Evolutionary conservation across 345 rosid genomes (phyloP), one percentile per base, ranked within the genome.

Genomic region (Citrus hindsii): DNA sequence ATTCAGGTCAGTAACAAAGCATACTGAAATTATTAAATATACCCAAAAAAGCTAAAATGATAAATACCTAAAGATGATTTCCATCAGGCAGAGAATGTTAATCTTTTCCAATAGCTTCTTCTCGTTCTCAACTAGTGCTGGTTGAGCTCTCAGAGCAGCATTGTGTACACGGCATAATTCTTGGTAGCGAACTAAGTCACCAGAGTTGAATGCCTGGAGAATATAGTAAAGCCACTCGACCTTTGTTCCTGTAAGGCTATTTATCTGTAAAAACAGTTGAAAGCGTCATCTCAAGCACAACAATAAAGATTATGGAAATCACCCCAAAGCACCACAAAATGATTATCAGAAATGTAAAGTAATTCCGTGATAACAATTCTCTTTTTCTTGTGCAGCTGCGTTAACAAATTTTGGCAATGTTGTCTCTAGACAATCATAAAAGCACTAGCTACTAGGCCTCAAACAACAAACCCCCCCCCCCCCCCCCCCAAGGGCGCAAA

Each of bases 171-270:
- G 94, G 74, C 98, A 93, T 77, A 97, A 76, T 81, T 97, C 93
- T 85, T 89, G 95, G 83, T 97, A 97, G 60, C 92, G 90, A 81
- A 86, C 87, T 81, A 97, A 87, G 84, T 93, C 94, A 63, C 99
- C 99, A 30, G 90, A 71, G 80, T 97, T 97, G 74, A 97, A 97
- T 65, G 98, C 96, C 82, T 97, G 90, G 74, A 97, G 96, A 78
- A 97, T 93, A 85, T 90, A 89, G 91, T 94, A 93, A 55, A 97
- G 91, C 99, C 99, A 97, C 84, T 94, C 96, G 59, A 94, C 98
- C 79, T 85, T 88, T 58, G 98, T 92, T 61, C 96, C 97, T 71
- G 86, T 81, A 80, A 97, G 98, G 84, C 94, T 90, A 83, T 94
- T 94, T 82, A 97, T 86, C 99, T 97, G 97, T 74, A 77, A 69